Conservation (phyloP, 768 basidiomycete species). For the Boletus sp. region DNA sequence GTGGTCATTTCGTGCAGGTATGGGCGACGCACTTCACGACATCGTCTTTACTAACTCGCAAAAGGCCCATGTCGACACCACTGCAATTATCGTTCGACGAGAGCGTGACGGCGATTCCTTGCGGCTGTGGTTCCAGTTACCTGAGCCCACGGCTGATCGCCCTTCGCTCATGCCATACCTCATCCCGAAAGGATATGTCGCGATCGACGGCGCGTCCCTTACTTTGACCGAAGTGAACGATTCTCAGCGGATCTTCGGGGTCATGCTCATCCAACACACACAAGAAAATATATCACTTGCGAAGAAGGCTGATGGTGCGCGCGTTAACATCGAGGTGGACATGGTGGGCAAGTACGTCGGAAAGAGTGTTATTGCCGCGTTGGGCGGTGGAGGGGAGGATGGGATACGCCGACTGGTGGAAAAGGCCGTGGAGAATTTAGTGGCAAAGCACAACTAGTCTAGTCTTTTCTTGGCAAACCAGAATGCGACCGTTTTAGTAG, state of each 20-base stretch:
- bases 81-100: conserved; percentile 69
- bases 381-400: conserved; percentile 53
- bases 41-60: background rate
- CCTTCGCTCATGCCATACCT: conserved; percentile 77
- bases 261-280: conserved; percentile 96
- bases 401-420: conserved; percentile 51
- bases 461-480: conserved; percentile 5
- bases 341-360: conserved; percentile 92
- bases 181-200: conserved; percentile 91
- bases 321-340: conserved; percentile 94
- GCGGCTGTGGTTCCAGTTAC: conserved; percentile 76
- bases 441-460: conserved; percentile 37
- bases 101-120: conserved; percentile 84
- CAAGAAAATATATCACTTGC: conserved; percentile 84
- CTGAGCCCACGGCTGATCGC: conserved; percentile 52
- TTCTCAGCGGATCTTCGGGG: conserved; percentile 59
- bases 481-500: conserved; percentile 1
- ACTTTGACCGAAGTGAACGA: conserved; percentile 84
- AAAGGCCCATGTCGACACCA: conserved; percentile 92
- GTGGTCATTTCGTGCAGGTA: conserved; percentile 98
- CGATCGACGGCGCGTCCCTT: conserved; percentile 92
- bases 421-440: conserved; percentile 54
- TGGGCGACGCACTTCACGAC: conserved; percentile 9
- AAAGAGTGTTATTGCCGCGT: conserved; percentile 73
- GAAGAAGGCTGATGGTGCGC: conserved; percentile 70